Percentiles rank a stretch among this genome's conserved stretches.
Evolutionary conservation across 2,329 filamentous ascomycete genomes (phyloP).

Genomic region (Colletotrichum trifolii): DNA sequence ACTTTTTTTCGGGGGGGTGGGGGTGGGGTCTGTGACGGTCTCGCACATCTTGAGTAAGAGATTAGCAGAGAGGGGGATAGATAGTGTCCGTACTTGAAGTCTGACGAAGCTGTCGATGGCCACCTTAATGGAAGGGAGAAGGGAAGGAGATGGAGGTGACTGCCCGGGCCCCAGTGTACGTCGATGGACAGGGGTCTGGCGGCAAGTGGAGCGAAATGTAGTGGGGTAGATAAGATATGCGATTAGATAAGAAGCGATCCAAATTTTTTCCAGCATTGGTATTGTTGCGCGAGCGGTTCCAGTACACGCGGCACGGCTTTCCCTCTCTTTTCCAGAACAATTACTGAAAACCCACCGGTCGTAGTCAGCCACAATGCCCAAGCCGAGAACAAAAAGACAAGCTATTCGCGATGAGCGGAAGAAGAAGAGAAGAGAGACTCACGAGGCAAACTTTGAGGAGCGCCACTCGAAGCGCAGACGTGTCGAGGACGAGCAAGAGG

Average conservation of each 20-base stretch:
- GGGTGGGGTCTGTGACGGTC: no score
- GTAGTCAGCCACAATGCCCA: conserved; percentile 49
- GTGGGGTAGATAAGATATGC: conserved; percentile 37
- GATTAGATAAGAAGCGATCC: conserved; percentile 37
- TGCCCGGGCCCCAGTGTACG: no score
- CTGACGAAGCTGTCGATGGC: no score
- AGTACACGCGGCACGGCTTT: conserved; percentile 4
- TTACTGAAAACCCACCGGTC: conserved; percentile 1
- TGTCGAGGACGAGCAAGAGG: conserved; percentile 39
- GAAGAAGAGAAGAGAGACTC: conserved; percentile 49
- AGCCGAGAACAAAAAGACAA: conserved; percentile 56
- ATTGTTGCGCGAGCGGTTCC: not conserved
- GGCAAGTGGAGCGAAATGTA: not conserved
- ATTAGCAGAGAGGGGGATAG: no score
- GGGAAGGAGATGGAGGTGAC: no score
- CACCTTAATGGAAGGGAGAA: no score
- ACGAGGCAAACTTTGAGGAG: conserved; percentile 36
- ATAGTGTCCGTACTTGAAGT: no score
- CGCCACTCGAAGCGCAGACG: conserved; percentile 38
- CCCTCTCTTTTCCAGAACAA: not conserved
- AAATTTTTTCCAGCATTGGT: conserved; percentile 19
- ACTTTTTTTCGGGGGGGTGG: no score
- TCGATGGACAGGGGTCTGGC: not conserved
- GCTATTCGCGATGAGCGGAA: conserved; percentile 53
- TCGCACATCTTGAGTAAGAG: no score